A percentile compares a stretch with the other conserved stretches of the same genome.
Conservation (phyloP, 2,329 filamentous ascomycete species). For the Epichloe amarillans region DNA sequence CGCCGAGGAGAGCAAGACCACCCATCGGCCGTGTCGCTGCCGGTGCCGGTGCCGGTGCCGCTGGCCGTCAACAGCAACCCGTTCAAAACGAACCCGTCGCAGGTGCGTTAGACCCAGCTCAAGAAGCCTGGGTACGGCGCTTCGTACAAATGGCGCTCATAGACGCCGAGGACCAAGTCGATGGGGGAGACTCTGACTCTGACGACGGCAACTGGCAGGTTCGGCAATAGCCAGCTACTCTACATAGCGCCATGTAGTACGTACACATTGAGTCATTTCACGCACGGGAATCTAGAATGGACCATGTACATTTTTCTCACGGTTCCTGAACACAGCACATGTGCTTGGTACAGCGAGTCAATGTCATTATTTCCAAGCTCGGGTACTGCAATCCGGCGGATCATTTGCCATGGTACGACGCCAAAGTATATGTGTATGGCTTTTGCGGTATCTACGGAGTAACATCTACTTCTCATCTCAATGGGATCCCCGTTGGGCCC, state of each 20-base stretch:
- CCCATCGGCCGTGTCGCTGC: neutral
- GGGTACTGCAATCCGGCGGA: too few species aligned
- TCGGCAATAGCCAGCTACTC: neutral
- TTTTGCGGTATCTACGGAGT: too few species aligned
- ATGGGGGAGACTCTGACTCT: slow-evolving; percentile 25
- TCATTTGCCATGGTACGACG: too few species aligned
- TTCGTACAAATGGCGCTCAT: slow-evolving; percentile 41
- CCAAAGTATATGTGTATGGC: too few species aligned
- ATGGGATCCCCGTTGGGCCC: too few species aligned
- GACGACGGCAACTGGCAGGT: slow-evolving; percentile 12
- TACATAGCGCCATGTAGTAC: too few species aligned
- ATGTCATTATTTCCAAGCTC: too few species aligned
- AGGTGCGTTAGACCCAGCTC: slow-evolving; percentile 28
- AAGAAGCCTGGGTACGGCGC: slow-evolving; percentile 39
- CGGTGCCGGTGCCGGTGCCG: neutral
- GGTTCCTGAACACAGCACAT: too few species aligned
- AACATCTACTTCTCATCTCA: too few species aligned
- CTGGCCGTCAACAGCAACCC: slow-evolving; percentile 2
- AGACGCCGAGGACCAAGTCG: slow-evolving; percentile 37
- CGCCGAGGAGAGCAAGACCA: neutral
- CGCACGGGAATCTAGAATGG: too few species aligned
- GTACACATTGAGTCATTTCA: neutral
- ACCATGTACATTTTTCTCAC: too few species aligned
- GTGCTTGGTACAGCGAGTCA: too few species aligned
- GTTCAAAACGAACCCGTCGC: neutral